Percentiles rank a stretch among this genome's conserved stretches.
These are phyloP conservation scores for Hortiboletus flavorubellus DNA, from an alignment of 768 basidiomycete species.

Conservation along the genomic window DNA sequence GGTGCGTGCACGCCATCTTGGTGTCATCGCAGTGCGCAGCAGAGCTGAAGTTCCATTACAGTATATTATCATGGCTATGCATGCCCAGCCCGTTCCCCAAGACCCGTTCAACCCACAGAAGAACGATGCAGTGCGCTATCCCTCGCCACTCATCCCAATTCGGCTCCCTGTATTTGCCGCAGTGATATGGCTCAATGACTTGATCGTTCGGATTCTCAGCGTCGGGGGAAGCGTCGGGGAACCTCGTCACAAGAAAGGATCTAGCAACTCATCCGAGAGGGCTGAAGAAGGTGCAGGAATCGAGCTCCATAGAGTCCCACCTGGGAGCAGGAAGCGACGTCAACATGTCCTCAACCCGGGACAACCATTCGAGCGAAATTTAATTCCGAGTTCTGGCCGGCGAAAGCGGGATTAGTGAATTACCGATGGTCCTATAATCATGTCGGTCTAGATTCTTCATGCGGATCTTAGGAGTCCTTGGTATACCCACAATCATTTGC, in stretches of 20 bases:
- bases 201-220: conserved; percentile 59
- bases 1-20: conserved; percentile 40
- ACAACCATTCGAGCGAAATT: conserved; percentile 13
- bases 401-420: conserved; percentile 45
- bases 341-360: conserved; percentile 7
- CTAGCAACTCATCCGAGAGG: conserved; percentile 52
- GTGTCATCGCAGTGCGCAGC: neutral
- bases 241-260: conserved; percentile 25
- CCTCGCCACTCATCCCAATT: conserved; percentile 77
- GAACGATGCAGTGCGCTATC: conserved; percentile 50
- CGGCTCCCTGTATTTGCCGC: conserved; percentile 72
- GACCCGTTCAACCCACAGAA: conserved; percentile 70
- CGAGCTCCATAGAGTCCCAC: conserved; percentile 19
- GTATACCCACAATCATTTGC: conserved; percentile 15
- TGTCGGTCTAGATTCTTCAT: conserved; percentile 12
- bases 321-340: conserved; percentile 5
- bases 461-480: conserved; percentile 5
- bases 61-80: conserved; percentile 85
- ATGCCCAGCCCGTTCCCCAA: conserved; percentile 66
- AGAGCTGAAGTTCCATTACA: conserved; percentile 29
- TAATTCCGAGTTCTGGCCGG: conserved; percentile 34
- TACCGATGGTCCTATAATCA: conserved; percentile 4
- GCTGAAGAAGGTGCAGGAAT: conserved; percentile 58
- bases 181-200: conserved; percentile 74
- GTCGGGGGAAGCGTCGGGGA: conserved; percentile 40